Evolutionary conservation across 2,329 filamentous ascomycete genomes (phyloP), one percentile per base, ranked within the genome.

Genomic region (Thielaviopsis musarum): DNA sequence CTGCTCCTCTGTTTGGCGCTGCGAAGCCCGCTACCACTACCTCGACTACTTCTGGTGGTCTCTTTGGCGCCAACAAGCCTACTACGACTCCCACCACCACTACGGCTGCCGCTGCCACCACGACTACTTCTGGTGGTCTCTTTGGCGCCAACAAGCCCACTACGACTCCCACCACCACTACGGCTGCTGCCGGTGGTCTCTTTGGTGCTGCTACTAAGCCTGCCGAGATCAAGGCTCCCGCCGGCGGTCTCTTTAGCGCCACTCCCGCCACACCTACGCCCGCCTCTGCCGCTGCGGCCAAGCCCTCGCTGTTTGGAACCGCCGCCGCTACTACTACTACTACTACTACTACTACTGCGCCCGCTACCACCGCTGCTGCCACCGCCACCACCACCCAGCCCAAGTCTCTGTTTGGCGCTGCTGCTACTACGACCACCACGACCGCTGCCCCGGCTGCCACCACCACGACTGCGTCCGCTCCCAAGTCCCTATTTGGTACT

Each of bases 211-310:
- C 28, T 22, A 21, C 61, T 28, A 57, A 63, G 6, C 58, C 63
- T 5, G 34, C 59, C 12, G 19, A 62, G 7, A 64, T 61, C 7
- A 26, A 54, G n/a, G 28, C 54, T 51, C 7, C 52, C 26, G 30
- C 34, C 22, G 55, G 54, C 22, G 66, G 68, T 10, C 63, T 76
- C 21, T 78, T 79, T 58, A 70, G 71, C 58, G 65, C 69, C 19
- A 75, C 74, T 65, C 69, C 71, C 45, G 67, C 72, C 10, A 63
- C 71, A n/a, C 66, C 66, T 19, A 67, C 71, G 38, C 62, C 69
- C 3, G 59, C 67, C 5, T 62, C 66, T 15, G 62, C 66, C n/a
- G 61, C 66, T 13, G 59, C 66, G 7, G 58, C 62, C n/a, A 49
- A 65, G 24, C 55, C 61, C 21, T 65, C 66, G 45, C 28, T 61